These are phyloP conservation scores for Boletus rubescentipes DNA, from an alignment of 768 basidiomycete species.

Conservation along the genomic window DNA sequence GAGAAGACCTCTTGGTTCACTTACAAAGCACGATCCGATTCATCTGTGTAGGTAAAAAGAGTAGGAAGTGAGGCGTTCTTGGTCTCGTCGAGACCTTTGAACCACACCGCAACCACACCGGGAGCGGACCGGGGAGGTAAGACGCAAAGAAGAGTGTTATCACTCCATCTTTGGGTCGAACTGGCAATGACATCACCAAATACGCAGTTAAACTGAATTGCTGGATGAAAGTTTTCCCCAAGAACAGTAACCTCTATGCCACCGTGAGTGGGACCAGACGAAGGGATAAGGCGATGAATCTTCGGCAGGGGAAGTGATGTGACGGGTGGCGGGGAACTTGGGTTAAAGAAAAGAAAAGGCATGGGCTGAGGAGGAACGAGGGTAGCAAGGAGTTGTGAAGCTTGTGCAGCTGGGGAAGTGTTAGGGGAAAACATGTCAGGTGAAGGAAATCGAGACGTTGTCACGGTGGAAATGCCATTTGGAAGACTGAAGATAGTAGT, in stretches of 20 bases:
- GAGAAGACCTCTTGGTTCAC: conserved; percentile 32
- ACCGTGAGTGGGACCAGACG: conserved; percentile 82
- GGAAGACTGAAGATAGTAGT: conserved; percentile 16
- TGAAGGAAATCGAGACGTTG: conserved; percentile 18
- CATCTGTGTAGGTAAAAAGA: conserved; percentile 88
- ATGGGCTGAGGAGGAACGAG: conserved; percentile 41
- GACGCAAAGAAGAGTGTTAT: conserved; percentile 89
- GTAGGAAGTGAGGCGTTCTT: conserved; percentile 54
- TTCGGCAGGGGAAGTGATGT: conserved; percentile 58
- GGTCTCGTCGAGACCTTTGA: conserved; percentile 69
- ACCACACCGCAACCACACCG: conserved; percentile 88
- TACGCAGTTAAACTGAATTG: conserved; percentile 68
- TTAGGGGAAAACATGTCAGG: conserved; percentile 22
- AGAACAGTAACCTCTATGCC: conserved; percentile 94
- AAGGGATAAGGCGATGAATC: conserved; percentile 84
- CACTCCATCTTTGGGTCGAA: conserved; percentile 88
- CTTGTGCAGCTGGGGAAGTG: conserved; percentile 14
- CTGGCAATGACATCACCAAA: conserved; percentile 85
- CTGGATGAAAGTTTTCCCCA: conserved; percentile 85
- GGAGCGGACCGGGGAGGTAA: conserved; percentile 79
- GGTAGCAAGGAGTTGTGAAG: conserved; percentile 17
- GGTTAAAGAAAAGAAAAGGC: conserved; percentile 63
- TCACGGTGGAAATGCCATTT: conserved; percentile 12
- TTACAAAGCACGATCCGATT: conserved; percentile 85
- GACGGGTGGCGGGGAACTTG: conserved; percentile 46